Evolutionary conservation across 1,139 yeast genomes (phyloP), one percentile per base, ranked within the genome.

Genomic region (Candida sojae): DNA sequence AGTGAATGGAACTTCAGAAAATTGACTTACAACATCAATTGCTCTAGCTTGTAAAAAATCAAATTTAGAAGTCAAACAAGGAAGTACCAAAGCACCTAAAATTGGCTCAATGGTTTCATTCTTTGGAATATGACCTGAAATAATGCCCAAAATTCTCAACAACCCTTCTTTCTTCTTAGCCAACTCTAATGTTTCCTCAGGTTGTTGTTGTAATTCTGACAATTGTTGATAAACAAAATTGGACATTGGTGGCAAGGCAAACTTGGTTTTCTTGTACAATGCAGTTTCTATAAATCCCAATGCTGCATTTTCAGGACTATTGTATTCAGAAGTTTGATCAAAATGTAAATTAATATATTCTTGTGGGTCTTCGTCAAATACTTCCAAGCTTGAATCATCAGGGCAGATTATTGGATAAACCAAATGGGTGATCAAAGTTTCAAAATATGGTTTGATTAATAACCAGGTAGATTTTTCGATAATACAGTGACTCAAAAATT

Each of bases 1-100:
- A 30, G 71, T 61, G 55, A 87, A 83, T 43, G 79, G 73, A 33
- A 88, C 67, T 39, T 79, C 85, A n/a, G 92, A 81, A 59, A 88
- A 85, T 55, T 83, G 82, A 38, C 87, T 77, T 34, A 87, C 69
- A 39, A 89, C 78, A 57, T 91, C 96, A 65, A 96, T 86, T 0
- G 96, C 83, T 61, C 97, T 80, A 3, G 96, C 92, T 55, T 87
- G 80, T 57, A 93, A 72, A 57, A 91, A 91, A n/a, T 86, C 86
- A 64, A 71, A 80, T 13, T 75, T 74, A 5, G 88, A 83, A 10
- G 71, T 59, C 54, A 93, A 83, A 53, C 84, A 85, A 2, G 97
- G 97, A 52, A 89, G 73, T 23, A 92, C 84, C 57, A 81, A 79
- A 10, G 73, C 69, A 6, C 77, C 73, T 48, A 93, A 66, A 57